Base-by-base conservation (phyloP, 768 basidiomycete species). In the Rhodotorula diobovata region DNA sequence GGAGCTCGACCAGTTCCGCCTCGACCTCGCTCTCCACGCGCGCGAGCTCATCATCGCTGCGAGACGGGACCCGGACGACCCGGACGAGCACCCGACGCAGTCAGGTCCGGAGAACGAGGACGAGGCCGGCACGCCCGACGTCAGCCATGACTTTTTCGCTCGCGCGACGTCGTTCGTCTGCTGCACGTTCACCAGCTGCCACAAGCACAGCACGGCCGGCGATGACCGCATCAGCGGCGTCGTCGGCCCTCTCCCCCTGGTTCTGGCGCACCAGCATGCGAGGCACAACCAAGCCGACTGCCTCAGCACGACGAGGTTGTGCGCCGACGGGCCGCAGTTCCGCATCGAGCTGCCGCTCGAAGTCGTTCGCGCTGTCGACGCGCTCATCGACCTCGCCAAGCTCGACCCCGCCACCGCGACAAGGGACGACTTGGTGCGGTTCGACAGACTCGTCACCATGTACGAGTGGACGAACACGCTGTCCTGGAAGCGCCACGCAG, bases 1-100 rank as follows among this genome's bases (percentile, higher is more conserved):
- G 28, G 68, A 70, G 11, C 16, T 48, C 45, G 65, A 59, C 25
- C 20, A 51, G 48, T 66, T 41, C 41, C 65, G 65, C 56, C 39
- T 59, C 35, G 65, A 59, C 18, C 57, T 57, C 30, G 4, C 6
- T 37, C 30, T 59, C 0, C 57, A 58, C n/a, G 48, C 56, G 1
- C 48, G 56, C 21, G 48, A 20, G 7, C 2, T 50, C 28, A 34
- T 66, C 16, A 25, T 55, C 34, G 32, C 46, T 0, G 60, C 23
- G 6, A 20, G 16, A n/a, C n/a, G n/a, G n/a, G n/a, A n/a, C n/a
- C n/a, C n/a, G 2, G 11, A 10, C 30, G 48, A 50, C 48, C 48
- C 48, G 23, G 48, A 50, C 48, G 48, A 50, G 25, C 25, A 61
- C 2, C 5, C 34, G 21, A 6, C 8, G 11, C 1, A 7, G n/a